Base-by-base conservation (phyloP, 768 basidiomycete species). In the Hygrophorus pudorinus region DNA sequence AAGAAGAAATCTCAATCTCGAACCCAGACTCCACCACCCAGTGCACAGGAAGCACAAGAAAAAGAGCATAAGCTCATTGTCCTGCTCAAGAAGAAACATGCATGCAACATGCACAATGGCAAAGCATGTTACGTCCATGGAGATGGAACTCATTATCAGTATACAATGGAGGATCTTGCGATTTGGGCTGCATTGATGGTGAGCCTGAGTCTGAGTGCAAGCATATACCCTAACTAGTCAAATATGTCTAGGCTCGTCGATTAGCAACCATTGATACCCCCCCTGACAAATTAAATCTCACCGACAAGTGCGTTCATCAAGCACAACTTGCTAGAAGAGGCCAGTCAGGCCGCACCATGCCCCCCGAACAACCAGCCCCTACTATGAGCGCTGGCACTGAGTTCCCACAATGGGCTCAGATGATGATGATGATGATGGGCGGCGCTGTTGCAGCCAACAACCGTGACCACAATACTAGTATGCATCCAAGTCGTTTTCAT, bases 81-180 rank as follows among this genome's bases (percentile, higher is more conserved):
- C 11, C 34, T 12, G 10, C 10, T 44, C 13, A 21, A 44, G 24
- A 44, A 38, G 43, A 8, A 44, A 7, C 43, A 44, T 28, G 36
- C 36, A 12, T 44, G 43, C 30, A 7, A 8, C 10, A 35, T 36
- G 43, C 40, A 46, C 40, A 35, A 35, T 10, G 40, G 45, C 6
- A 33, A 20, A 30, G 18, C 38, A 13, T 46, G 45, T 39, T 46
- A 46, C 24, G 31, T 46, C 10, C 40, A 33, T 10, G 17, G 17
- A 5, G 32, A 46, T 46, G 45, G 45, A n/a, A 17, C 39, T n/a
- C 45, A 46, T 34, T 46, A 46, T 29, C 45, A 46, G 45, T 46
- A 46, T 29, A 46, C 39, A 16, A 13, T 46, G 9, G 28, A 11
- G 29, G 45, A 46, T 24, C 21, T 46, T 9, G 9, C 41, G 16